Percentiles rank a stretch among this genome's conserved stretches.
phyloP scores from a whole-genome alignment of 805 yeast species.

The Cyberlindnera sargentensis region DNA sequence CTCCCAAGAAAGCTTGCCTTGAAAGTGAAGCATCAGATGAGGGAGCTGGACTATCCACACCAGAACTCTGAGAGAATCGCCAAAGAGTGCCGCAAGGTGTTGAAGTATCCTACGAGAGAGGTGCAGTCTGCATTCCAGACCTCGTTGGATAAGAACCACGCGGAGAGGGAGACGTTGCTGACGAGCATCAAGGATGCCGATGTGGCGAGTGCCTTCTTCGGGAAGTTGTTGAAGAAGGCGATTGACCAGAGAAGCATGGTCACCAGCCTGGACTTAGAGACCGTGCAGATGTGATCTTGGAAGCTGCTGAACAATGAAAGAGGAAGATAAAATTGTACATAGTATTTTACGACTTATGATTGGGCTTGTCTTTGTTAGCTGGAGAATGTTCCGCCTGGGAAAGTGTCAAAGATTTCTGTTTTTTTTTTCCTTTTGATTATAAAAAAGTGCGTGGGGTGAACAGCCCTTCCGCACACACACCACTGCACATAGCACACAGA shows the following conservation, averaged over 20 bases:
- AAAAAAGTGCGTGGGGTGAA: too few species aligned
- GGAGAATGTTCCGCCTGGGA: too few species aligned
- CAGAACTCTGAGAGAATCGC: constrained; percentile 71
- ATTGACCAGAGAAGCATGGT: constrained; percentile 35
- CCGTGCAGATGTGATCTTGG: constrained; percentile 2
- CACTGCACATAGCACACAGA: too few species aligned
- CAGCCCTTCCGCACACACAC: too few species aligned
- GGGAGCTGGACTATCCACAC: constrained; percentile 69
- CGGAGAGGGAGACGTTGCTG: constrained; percentile 50
- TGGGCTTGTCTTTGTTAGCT: too few species aligned
- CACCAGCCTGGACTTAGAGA: constrained; percentile 37
- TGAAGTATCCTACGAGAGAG: constrained; percentile 77
- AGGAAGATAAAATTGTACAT: background rate
- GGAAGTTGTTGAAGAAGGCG: constrained; percentile 38
- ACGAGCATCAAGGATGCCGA: constrained; percentile 49
- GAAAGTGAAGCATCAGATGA: constrained; percentile 58
- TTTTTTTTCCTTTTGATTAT: too few species aligned
- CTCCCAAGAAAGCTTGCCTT: constrained; percentile 76
- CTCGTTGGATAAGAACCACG: constrained; percentile 51
- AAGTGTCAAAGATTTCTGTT: too few species aligned
- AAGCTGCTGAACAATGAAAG: background rate
- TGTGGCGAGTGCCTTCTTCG: constrained; percentile 48
- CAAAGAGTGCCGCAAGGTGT: constrained; percentile 74
- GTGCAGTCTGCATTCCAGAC: constrained; percentile 65
- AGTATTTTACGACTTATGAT: too few species aligned